A percentile compares a stretch with the other conserved stretches of the same genome.
Conservation (phyloP, 768 basidiomycete genomes). For the Rhodotorula taiwanensis region DNA sequence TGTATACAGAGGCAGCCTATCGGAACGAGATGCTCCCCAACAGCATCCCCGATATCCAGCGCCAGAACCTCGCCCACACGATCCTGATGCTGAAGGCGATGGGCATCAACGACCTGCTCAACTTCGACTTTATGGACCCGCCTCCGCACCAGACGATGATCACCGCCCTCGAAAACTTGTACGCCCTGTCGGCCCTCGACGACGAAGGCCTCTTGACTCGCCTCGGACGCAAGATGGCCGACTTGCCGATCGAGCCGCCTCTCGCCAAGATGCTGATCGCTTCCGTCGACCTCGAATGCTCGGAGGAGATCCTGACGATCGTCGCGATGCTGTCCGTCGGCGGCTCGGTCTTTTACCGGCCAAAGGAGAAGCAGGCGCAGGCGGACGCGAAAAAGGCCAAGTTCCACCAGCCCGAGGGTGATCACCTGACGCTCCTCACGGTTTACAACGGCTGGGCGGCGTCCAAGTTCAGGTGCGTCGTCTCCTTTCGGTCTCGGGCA, state of each 20-base stretch:
- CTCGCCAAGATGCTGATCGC: conserved; percentile 97
- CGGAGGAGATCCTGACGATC: conserved; percentile 93
- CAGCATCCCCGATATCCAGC: conserved; percentile 95
- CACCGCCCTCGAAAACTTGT: conserved; percentile 86
- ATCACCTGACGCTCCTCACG: conserved; percentile 80
- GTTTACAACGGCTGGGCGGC: conserved; percentile 99
- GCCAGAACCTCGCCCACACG: conserved; percentile 83
- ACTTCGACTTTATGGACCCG: conserved; percentile 99
- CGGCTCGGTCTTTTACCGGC: conserved; percentile 85
- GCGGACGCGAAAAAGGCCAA: conserved; percentile 99
- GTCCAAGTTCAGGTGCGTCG: conserved; percentile 63
- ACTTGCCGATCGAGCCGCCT: conserved; percentile 92
- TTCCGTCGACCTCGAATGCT: conserved; percentile 93
- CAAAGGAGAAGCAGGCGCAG: conserved; percentile 99
- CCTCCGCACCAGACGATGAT: conserved; percentile 95
- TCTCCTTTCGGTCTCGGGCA: neutral
- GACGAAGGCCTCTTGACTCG: conserved; percentile 93
- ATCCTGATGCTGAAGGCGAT: conserved; percentile 92
- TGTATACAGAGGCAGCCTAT: conserved; percentile 97
- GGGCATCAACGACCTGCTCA: conserved; percentile 91
- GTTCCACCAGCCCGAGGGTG: conserved; percentile 98
- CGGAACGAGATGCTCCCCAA: conserved; percentile 98
- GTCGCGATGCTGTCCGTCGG: conserved; percentile 97
- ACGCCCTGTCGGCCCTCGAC: conserved; percentile 90
- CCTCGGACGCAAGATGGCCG: conserved; percentile 96